Base-by-base conservation (phyloP, 169 alveolate genomes). In the Plasmodium gallinaceum region DNA sequence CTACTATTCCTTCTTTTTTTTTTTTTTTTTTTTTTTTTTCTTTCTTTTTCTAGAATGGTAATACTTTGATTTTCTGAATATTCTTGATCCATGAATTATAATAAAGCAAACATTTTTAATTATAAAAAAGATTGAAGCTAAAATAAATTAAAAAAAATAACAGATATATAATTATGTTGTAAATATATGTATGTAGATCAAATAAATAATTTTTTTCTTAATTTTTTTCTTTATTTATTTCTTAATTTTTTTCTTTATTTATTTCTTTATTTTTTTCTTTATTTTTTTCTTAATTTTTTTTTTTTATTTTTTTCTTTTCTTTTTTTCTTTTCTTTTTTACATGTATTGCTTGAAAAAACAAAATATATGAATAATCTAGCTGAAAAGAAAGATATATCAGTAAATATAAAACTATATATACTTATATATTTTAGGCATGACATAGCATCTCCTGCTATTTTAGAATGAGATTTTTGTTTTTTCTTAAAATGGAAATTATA, bases 371-470 rank as follows among this genome's bases (percentile, higher is more conserved):
- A 66, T 37, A 78, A 20, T 0, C 89, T n/a, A 10, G 89, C 66
- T 7, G 16, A n/a, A 46, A 78, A 46, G 42, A 78, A 70, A 48
- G 71, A 51, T 7, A 78, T 39, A n/a, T 78, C 89, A 7, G 89
- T 78, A n/a, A 78, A 78, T 22, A 78, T 24, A 18, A 78, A 64
- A 24, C 89, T 48, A 60, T 64, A 78, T 45, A 78, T 78, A 20
- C 72, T 78, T 16, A 78, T 58, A 45, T 78, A 78, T 60, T 78
- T 78, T 18, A 78, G 76, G 26, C 89, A 78, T 3, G 89, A 78
- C 76, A 51, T 64, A 32, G 89, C 89, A 43, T 78, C 89, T n/a
- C 89, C 89, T 16, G 75, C 89, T 37, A 78, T 46, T 16, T 78
- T 78, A 5, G 88, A 74, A 32, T 14, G 26, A 0, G 1, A 5